Evolutionary conservation across 345 rosid species (phyloP).

Genomic region (Hypericum androsaemum): DNA sequence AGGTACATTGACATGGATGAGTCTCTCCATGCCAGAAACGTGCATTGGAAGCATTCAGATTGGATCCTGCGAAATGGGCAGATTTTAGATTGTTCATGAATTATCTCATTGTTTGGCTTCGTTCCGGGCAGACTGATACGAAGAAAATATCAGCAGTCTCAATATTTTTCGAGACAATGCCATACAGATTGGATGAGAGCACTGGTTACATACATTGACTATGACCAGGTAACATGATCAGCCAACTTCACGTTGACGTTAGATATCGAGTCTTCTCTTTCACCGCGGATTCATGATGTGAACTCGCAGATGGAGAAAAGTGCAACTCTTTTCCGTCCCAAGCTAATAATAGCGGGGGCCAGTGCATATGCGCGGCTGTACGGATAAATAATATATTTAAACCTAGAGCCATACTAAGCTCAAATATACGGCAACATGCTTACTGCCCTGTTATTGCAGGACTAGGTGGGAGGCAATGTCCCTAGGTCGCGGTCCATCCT

Average conservation of each 20-base stretch:
- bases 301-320: conserved; percentile 85
- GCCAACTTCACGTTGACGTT: neutral
- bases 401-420: too few species aligned
- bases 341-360: conserved; percentile 93
- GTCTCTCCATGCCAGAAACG: conserved; percentile 88
- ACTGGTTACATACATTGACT: conserved; percentile 91
- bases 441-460: too few species aligned
- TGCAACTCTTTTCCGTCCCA: conserved; percentile 88
- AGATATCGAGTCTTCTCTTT: neutral
- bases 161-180: conserved; percentile 98
- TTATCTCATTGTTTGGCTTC: conserved; percentile 6
- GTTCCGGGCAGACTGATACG: conserved; percentile 75
- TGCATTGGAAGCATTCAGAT: conserved; percentile 81
- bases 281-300: neutral
- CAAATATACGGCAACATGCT: too few species aligned
- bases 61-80: conserved; percentile 91
- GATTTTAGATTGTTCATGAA: neutral
- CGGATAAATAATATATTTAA: too few species aligned
- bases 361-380: conserved; percentile 93
- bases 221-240: conserved; percentile 63
- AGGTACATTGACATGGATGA: conserved; percentile 99
- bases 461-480: too few species aligned
- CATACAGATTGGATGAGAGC: conserved; percentile 86
- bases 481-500: too few species aligned
- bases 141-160: conserved; percentile 98